Evolutionary conservation across 345 rosid genomes (phyloP), one percentile per base, ranked within the genome.

Genomic region (Rubroshorea leprosula): DNA sequence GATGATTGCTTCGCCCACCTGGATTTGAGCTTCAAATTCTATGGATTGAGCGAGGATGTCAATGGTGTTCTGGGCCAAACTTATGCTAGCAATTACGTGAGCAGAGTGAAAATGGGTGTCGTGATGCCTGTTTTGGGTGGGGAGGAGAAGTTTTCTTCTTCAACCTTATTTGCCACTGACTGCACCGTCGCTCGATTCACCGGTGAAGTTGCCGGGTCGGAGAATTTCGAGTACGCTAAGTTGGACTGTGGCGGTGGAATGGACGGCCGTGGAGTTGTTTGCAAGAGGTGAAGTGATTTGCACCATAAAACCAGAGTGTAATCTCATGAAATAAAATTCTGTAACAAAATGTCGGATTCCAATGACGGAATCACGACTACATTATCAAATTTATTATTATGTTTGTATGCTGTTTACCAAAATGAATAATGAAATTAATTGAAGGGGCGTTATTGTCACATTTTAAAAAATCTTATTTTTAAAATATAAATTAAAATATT

Each of bases 1-100:
- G 83, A 83, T n/a, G 88, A 85, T 50, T 81, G 84, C 58, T 80
- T 81, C 29, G 83, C 86, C 56, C 93, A 83, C 62, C 75, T 88
- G 20, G 90, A 88, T 57, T 58, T 85, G 15, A 73, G 86, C 19
- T 85, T 88, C 66, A 79, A 78, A 62, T 83, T 85, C 65, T 63
- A 76, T 53, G 65, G 62, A 10, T 35, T 85, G 23, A 78, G 74
- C 27, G 81, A 74, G 13, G 48, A 76, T 12, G 86, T 79, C 1
- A 75, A 70, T 50, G 87, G 92, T 46, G 78, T 85, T 27, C 46
- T 83, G 58, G 87, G 92, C 11, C 86, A 81, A 50, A 83, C 93
- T 15, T 88, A 85, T 27, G 67, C 67, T 51, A 38, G 69, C 17
- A 68, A 63, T 41, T 83, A 88, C 39, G 74, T 76, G 23, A 85